Evolutionary conservation across 2,329 filamentous ascomycete genomes (phyloP), one percentile per base, ranked within the genome.

Genomic region (Alternaria viburni): DNA sequence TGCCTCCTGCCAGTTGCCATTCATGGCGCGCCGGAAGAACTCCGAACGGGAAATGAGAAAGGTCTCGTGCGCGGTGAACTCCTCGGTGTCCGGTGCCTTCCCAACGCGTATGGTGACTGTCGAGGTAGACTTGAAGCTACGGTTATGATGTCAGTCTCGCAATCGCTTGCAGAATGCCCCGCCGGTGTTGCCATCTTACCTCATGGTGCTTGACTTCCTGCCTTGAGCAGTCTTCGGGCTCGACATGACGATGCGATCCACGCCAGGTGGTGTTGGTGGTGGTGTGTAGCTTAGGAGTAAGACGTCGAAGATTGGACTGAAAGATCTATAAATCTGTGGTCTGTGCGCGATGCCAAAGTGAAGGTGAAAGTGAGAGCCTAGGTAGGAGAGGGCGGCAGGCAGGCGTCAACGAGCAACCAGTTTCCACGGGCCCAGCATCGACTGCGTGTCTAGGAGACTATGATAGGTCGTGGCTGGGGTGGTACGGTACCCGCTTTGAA

Each of bases 1-100:
- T 1, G 55, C 17, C 28, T 72, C 68, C 11, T 28, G 17, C 66
- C 68, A 72, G 4, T 52, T 58, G 1, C 67, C 65, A 13, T 65
- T 66, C 57, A 70, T 46, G 3, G 67, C 69, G 5, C 58, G 55
- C 11, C 56, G 57, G 49, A 72, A 69, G 59, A 69, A 72, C 15
- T 58, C 56, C 0, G 69, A 69, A 15, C 55, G 63, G 2, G 57
- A 5, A n/a, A 41, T 61, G 3, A 72, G 47, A 2, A 69, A 50
- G 1, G 13, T 17, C 17, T 69, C 59, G 26, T 73, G 66, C 5
- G 67, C 58, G 11, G 21, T 11, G 36, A 70, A 71, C 1, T 50
- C 46, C 30, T 61, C 11, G 4, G 54, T 26, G 1, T 52, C 15
- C 5, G 32, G 25, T 0, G 12, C 30, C 8, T 51, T 15, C 1